Evolutionary conservation across 2,329 filamentous ascomycete species (phyloP).

Genomic region (Dactylellina sp.): DNA sequence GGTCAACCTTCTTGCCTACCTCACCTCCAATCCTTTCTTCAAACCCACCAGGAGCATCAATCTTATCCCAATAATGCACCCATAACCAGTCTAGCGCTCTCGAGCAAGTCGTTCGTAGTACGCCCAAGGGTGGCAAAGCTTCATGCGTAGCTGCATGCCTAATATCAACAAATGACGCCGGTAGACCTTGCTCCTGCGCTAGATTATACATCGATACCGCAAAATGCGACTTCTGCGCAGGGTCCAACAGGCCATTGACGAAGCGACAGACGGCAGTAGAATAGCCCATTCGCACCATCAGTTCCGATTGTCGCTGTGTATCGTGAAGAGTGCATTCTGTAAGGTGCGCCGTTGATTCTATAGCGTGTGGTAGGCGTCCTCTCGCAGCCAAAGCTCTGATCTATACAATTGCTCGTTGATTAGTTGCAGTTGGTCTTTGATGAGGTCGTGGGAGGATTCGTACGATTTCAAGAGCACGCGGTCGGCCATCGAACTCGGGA

Average conservation of each 20-base stretch:
- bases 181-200: constrained; percentile 75
- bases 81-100: constrained; percentile 86
- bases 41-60: constrained; percentile 54
- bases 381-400: constrained; percentile 73
- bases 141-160: constrained; percentile 92
- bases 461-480: constrained; percentile 47
- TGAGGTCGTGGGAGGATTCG: neutral
- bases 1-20: constrained; percentile 31
- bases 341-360: constrained; percentile 81
- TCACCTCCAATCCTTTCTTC: constrained; percentile 20
- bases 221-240: constrained; percentile 75
- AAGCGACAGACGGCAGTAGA: constrained; percentile 81
- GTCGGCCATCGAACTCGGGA: constrained; percentile 40
- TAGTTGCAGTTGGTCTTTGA: neutral
- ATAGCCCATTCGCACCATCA: constrained; percentile 77
- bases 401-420: constrained; percentile 37
- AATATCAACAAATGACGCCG: constrained; percentile 85
- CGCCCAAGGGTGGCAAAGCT: constrained; percentile 79
- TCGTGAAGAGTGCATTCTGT: constrained; percentile 77
- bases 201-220: constrained; percentile 75
- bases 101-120: constrained; percentile 76
- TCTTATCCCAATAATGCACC: constrained; percentile 80
- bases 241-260: constrained; percentile 81
- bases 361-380: constrained; percentile 79
- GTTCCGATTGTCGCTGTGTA: constrained; percentile 67